These are phyloP conservation scores for Cerrena zonata DNA, from an alignment of 1,284 basidiomycete genomes.

Conservation along the genomic window DNA sequence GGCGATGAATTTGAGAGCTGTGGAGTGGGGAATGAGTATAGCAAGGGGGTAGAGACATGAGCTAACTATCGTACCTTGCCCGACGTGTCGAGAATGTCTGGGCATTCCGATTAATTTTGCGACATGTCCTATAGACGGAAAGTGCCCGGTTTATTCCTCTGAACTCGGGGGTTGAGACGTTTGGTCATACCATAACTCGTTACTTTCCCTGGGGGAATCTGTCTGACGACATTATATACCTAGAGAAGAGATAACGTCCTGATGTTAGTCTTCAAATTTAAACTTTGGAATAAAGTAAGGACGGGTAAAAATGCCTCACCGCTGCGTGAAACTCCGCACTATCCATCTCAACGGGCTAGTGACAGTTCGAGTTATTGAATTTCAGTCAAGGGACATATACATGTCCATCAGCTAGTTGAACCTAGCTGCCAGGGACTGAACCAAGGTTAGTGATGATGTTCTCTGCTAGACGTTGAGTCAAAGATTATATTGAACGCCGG, in stretches of 20 bases:
- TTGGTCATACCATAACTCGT: conserved; percentile 63
- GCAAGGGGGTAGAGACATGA: background rate
- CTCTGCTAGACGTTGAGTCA: no score
- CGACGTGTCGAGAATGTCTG: conserved; percentile 75
- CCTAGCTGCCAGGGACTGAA: no score
- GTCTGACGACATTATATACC: conserved; percentile 65
- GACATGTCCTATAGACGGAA: conserved; percentile 56
- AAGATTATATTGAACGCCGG: no score
- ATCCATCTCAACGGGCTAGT: no score
- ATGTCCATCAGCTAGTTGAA: no score
- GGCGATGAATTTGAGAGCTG: conserved; percentile 67
- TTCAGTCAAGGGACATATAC: no score
- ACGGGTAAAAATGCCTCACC: no score
- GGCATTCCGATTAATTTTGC: conserved; percentile 82
- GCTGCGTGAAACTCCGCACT: conserved; percentile 7
- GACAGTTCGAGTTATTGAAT: no score
- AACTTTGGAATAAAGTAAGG: background rate
- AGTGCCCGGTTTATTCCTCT: background rate
- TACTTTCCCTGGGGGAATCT: conserved; percentile 57
- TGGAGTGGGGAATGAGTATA: background rate
- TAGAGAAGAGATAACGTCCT: conserved; percentile 20
- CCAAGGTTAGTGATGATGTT: no score
- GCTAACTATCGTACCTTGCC: conserved; percentile 57
- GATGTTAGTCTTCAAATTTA: background rate
- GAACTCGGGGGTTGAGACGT: background rate